phyloP scores from a whole-genome alignment of 345 rosid genomes.

The Populus pruinosa region DNA sequence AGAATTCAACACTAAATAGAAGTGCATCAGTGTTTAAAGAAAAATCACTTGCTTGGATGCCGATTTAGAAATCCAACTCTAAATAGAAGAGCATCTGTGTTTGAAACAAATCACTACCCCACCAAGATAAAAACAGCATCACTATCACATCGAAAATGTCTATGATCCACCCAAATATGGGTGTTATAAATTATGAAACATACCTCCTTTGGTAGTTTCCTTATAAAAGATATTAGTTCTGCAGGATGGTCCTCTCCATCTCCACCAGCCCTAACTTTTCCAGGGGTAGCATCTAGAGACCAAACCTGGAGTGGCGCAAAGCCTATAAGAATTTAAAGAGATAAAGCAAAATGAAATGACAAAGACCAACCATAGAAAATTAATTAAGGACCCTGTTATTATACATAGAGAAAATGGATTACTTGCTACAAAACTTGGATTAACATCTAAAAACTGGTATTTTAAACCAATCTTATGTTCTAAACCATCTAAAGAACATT shows the following conservation, averaged over 20 bases:
- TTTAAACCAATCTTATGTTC: slow-evolving; percentile 10
- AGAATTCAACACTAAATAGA: too few relatives aligned
- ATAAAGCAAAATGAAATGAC: neutral
- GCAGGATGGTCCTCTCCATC: slow-evolving; percentile 91
- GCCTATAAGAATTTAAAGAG: neutral
- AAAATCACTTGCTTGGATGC: neutral
- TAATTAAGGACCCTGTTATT: too few relatives aligned
- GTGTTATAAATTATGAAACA: slow-evolving; percentile 5
- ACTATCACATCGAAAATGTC: neutral
- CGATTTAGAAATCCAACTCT: too few relatives aligned
- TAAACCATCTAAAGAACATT: slow-evolving; percentile 10
- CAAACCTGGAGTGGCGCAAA: slow-evolving; percentile 50
- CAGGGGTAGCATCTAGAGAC: slow-evolving; percentile 98
- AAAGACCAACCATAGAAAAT: neutral
- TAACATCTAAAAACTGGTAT: neutral
- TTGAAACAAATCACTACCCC: neutral
- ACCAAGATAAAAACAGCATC: neutral
- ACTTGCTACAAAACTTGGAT: neutral
- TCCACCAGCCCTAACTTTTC: slow-evolving; percentile 82
- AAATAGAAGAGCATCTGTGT: too few relatives aligned
- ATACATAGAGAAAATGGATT: too few relatives aligned
- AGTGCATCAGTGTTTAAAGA: too few relatives aligned
- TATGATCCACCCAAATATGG: neutral
- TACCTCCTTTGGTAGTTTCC: slow-evolving; percentile 68
- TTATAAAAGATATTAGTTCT: slow-evolving; percentile 69